These are phyloP conservation scores for Glycyrrhiza uralensis DNA, from an alignment of 306 rosid species.

Conservation along the genomic window DNA sequence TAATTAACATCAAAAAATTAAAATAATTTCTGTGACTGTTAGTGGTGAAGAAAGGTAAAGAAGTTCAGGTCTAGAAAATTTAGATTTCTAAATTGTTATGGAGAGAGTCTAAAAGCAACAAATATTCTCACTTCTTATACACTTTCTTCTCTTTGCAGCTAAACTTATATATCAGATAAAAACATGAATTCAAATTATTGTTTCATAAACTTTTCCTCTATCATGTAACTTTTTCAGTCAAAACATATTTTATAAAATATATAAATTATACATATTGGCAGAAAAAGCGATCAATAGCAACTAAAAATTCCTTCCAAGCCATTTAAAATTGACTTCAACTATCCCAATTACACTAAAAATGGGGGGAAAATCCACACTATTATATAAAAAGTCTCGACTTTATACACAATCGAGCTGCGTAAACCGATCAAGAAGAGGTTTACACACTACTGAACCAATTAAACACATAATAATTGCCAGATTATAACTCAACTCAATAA, in stretches of 20 bases:
- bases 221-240: background rate
- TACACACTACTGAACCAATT: background rate
- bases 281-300: background rate
- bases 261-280: too few relatives aligned
- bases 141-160: background rate
- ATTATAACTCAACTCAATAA: constrained; percentile 5
- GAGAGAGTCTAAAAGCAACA: background rate
- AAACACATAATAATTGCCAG: constrained; percentile 1
- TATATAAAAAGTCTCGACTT: background rate
- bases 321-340: constrained; percentile 8
- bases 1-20: background rate
- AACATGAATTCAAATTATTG: background rate
- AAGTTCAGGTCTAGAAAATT: background rate
- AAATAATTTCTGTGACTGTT: background rate
- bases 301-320: background rate
- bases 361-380: background rate
- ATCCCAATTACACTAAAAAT: background rate
- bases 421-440: background rate
- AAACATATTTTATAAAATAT: too few relatives aligned
- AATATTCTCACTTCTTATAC: background rate
- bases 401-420: background rate
- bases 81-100: background rate
- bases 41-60: background rate
- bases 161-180: background rate
- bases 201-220: background rate